Evolutionary conservation across 352 stramenopile genomes (phyloP).

Genomic region (Halophytophthora polymorphica): DNA sequence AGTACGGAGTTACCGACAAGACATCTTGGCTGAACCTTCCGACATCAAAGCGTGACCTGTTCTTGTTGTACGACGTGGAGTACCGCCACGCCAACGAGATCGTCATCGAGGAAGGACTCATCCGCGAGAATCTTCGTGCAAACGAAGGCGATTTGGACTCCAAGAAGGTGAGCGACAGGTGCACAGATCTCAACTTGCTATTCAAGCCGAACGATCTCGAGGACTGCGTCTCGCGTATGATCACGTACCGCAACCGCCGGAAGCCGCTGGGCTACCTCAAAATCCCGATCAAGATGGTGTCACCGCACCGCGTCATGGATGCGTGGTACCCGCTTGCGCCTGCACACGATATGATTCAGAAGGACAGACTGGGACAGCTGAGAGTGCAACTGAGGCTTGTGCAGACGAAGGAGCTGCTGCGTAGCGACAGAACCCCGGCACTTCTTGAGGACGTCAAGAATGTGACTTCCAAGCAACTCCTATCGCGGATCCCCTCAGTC

Average conservation of each 20-base stretch:
- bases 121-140: constrained; percentile 54
- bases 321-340: constrained; percentile 62
- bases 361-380: constrained; percentile 52
- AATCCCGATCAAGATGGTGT: constrained; percentile 63
- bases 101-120: constrained; percentile 57
- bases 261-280: constrained; percentile 62
- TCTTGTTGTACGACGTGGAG: constrained; percentile 70
- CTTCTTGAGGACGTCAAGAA: constrained; percentile 35
- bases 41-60: constrained; percentile 47
- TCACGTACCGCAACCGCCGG: constrained; percentile 31
- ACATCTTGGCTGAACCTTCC: constrained; percentile 46
- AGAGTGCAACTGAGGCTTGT: constrained; percentile 47
- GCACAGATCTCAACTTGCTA: constrained; percentile 59
- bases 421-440: constrained; percentile 33
- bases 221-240: constrained; percentile 61
- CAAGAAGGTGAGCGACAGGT: constrained; percentile 49
- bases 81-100: constrained; percentile 57
- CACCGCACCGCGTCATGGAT: constrained; percentile 52
- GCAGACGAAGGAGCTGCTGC: constrained; percentile 27
- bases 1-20: constrained; percentile 59
- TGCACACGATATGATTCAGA: constrained; percentile 68
- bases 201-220: constrained; percentile 65
- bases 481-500: neutral
- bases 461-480: constrained; percentile 6
- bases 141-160: constrained; percentile 58